Evolutionary conservation across 2,329 filamentous ascomycete genomes (phyloP).

Genomic region (Trichoderma lentiforme): DNA sequence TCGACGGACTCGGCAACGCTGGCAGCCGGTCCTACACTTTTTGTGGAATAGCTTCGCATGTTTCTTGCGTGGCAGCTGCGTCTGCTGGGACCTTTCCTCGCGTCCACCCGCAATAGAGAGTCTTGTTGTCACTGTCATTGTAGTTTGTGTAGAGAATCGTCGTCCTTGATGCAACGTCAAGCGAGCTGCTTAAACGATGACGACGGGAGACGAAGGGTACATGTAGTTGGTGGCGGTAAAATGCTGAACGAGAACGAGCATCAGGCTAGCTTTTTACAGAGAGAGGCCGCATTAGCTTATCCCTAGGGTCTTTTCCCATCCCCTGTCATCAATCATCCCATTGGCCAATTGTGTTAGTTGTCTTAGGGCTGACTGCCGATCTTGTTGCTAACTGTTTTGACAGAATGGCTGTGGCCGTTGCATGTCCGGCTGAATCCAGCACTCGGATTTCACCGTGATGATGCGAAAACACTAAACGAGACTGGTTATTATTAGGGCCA

Average conservation of each 20-base stretch:
- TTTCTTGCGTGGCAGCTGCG: background rate
- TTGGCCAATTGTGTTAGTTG: background rate
- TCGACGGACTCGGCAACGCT: slow-evolving; percentile 23
- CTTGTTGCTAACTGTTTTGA: background rate
- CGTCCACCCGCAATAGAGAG: background rate
- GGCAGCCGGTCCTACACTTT: slow-evolving; percentile 25
- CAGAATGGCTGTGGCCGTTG: background rate
- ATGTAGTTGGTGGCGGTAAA: background rate
- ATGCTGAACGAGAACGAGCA: slow-evolving; percentile 12
- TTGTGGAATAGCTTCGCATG: slow-evolving; percentile 26
- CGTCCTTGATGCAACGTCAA: background rate
- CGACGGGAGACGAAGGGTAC: background rate
- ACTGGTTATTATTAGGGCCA: background rate
- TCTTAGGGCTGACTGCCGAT: background rate
- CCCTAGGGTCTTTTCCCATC: background rate
- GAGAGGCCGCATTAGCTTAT: background rate
- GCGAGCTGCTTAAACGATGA: background rate
- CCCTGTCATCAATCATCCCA: background rate
- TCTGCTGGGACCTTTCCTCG: background rate
- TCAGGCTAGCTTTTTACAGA: background rate
- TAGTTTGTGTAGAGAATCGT: background rate
- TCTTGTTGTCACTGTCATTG: background rate
- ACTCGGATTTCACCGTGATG: background rate
- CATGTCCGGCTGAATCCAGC: background rate
- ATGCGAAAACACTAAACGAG: background rate